Conservation (phyloP, 805 yeast species). For the Metschnikowia sp. region DNA sequence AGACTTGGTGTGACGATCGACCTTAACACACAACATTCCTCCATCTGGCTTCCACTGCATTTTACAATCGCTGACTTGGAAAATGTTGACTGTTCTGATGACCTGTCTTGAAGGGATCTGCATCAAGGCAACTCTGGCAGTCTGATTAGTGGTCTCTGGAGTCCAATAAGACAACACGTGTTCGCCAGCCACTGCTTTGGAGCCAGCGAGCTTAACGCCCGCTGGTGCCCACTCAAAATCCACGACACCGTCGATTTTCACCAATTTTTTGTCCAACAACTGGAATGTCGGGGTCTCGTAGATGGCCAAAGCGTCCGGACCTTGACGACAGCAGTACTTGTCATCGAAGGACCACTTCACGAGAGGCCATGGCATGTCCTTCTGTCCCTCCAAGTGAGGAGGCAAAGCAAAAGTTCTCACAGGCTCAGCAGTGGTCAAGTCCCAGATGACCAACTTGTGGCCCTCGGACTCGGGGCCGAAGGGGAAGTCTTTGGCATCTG, state of each 20-base stretch:
- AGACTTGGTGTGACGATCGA: constrained; percentile 94
- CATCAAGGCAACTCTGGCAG: constrained; percentile 91
- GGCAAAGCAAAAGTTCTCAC: constrained; percentile 89
- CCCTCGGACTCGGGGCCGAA: constrained; percentile 87
- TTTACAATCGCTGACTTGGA: constrained; percentile 89
- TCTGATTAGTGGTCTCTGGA: constrained; percentile 88
- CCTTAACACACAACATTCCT: constrained; percentile 83
- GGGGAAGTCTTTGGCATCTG: constrained; percentile 68
- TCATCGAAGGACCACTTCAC: constrained; percentile 95
- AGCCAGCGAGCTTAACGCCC: constrained; percentile 62
- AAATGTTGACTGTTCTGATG: constrained; percentile 85
- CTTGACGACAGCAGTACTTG: constrained; percentile 90
- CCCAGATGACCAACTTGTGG: constrained; percentile 93
- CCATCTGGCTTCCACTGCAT: constrained; percentile 93
- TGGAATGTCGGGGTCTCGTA: constrained; percentile 80
- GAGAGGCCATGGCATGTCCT: constrained; percentile 90
- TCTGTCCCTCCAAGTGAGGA: constrained; percentile 61
- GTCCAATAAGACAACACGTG: constrained; percentile 91
- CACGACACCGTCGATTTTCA: constrained; percentile 77
- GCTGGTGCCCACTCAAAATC: constrained; percentile 97
- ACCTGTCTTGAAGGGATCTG: constrained; percentile 80
- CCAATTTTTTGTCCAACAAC: constrained; percentile 79
- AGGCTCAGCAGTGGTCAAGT: constrained; percentile 75
- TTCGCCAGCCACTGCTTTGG: constrained; percentile 51
- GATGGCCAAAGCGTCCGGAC: constrained; percentile 87